These are phyloP conservation scores for Sabuloglossum arenarium DNA, from an alignment of 495 filamentous ascomycete species.

Conservation along the genomic window DNA sequence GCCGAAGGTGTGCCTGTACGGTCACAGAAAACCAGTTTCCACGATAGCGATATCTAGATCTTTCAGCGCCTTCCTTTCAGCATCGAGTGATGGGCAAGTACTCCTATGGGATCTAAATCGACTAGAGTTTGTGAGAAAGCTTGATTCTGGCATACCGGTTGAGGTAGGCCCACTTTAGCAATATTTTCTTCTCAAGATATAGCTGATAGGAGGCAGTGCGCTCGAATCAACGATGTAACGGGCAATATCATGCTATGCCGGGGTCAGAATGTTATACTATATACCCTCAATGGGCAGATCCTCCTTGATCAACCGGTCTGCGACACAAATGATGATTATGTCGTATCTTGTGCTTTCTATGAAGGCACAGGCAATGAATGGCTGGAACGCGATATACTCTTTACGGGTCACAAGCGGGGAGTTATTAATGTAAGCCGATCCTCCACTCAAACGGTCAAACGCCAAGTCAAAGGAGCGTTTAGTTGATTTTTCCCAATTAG, in stretches of 20 bases:
- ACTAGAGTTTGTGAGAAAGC: constrained; percentile 59
- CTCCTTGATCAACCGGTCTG: constrained; percentile 65
- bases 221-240: constrained; percentile 69
- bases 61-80: constrained; percentile 69
- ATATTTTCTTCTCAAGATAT: neutral
- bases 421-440: constrained; percentile 40
- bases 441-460: neutral
- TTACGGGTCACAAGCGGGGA: constrained; percentile 72
- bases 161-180: constrained; percentile 20
- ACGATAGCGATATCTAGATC: constrained; percentile 65
- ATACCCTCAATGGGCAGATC: constrained; percentile 69
- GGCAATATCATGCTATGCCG: constrained; percentile 75
- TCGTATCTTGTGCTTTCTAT: constrained; percentile 76
- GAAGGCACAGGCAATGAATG: constrained; percentile 84
- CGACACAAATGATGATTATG: constrained; percentile 35
- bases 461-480: neutral
- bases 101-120: constrained; percentile 90
- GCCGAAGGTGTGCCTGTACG: constrained; percentile 65
- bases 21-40: constrained; percentile 64
- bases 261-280: constrained; percentile 51
- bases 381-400: constrained; percentile 66
- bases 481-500: constrained; percentile 6
- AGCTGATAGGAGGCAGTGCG: constrained; percentile 29
- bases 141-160: constrained; percentile 31
- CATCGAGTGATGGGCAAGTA: constrained; percentile 58